These are phyloP conservation scores for Cladosporium sp. DNA, from an alignment of 2,329 filamentous ascomycete species.

Conservation along the genomic window DNA sequence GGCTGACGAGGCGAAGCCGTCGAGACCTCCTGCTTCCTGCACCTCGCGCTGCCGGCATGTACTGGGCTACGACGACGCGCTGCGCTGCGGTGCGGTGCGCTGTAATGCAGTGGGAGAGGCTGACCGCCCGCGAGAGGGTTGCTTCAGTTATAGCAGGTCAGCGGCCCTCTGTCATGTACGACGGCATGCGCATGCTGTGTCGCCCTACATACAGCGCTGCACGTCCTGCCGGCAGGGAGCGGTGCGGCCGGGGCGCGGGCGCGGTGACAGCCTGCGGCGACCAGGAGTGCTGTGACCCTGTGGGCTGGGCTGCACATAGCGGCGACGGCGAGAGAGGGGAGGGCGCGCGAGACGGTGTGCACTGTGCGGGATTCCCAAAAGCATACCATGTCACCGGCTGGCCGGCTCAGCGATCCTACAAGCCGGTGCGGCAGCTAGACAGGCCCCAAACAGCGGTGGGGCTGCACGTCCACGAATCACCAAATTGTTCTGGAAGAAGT, in stretches of 20 bases:
- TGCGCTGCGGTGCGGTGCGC: slow-evolving; percentile 6
- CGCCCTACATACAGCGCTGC: no score
- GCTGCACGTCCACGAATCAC: no score
- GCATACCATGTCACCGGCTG: neutral
- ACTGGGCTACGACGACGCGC: neutral
- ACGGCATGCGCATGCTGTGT: neutral
- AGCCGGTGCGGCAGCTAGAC: slow-evolving; percentile 1
- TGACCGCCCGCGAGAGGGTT: neutral
- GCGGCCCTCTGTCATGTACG: slow-evolving; percentile 3
- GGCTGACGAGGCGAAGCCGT: slow-evolving; percentile 3
- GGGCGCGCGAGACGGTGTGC: slow-evolving; percentile 1
- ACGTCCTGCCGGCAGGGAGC: slow-evolving; percentile 2
- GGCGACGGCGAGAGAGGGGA: no score
- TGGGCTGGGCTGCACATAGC: no score
- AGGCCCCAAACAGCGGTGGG: neutral
- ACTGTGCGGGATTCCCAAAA: neutral
- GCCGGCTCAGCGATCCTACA: slow-evolving; percentile 7
- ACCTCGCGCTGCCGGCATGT: neutral
- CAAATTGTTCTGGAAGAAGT: slow-evolving; percentile 2
- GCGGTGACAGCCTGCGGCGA: slow-evolving; percentile 1
- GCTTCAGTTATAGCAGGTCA: neutral
- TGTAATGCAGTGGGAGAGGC: neutral
- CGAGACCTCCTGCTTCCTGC: neutral
- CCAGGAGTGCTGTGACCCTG: neutral
- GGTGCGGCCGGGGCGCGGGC: slow-evolving; percentile 2